Evolutionary conservation across 352 stramenopile genomes (phyloP).

Genomic region (Globisporangium rhizosaccharum): DNA sequence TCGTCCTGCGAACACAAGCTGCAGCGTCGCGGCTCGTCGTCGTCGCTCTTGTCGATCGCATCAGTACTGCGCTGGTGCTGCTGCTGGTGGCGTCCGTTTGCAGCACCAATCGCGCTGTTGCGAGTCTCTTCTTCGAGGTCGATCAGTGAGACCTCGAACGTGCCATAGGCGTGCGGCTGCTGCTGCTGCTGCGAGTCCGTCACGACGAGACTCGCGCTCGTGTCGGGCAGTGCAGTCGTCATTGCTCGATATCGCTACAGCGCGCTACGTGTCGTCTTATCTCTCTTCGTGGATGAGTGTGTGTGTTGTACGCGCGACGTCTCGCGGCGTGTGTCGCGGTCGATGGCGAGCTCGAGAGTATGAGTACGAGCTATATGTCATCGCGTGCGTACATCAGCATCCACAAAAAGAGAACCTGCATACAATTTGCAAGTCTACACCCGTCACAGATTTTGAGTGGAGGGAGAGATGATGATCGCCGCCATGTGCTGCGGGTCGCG

Average conservation of each 20-base stretch:
- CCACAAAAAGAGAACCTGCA: too few species aligned
- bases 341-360: too few species aligned
- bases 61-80: background rate
- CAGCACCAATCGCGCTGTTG: background rate
- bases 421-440: too few species aligned
- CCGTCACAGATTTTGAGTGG: too few species aligned
- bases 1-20: constrained; percentile 33
- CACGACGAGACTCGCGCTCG: background rate
- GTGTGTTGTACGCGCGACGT: too few species aligned
- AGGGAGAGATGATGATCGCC: too few species aligned
- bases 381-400: too few species aligned
- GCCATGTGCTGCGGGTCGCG: too few species aligned
- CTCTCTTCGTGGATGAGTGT: too few species aligned
- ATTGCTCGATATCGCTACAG: background rate
- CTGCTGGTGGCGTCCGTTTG: background rate
- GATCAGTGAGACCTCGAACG: constrained; percentile 5
- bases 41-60: constrained; percentile 8
- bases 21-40: constrained; percentile 8
- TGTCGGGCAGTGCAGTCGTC: background rate
- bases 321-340: too few species aligned
- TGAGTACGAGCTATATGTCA: too few species aligned
- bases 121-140: background rate
- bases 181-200: background rate
- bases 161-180: background rate
- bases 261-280: too few species aligned